Evolutionary conservation across 352 stramenopile genomes (phyloP).

Genomic region (Blastocystis sp.): DNA sequence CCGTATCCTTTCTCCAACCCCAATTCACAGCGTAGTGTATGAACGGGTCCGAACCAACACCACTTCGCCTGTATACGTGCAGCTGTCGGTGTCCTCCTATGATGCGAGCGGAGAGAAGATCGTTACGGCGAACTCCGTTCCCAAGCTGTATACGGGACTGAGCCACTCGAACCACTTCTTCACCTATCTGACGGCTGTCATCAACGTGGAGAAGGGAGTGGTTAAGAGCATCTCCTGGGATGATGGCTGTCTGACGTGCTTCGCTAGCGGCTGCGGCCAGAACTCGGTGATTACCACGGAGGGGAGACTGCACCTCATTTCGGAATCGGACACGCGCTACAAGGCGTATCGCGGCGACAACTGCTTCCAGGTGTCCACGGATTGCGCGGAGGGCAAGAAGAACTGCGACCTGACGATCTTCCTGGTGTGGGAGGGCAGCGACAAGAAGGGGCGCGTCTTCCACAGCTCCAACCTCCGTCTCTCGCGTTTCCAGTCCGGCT

Average conservation of each 20-base stretch:
- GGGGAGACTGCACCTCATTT: constrained; percentile 22
- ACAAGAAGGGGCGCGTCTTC: constrained; percentile 72
- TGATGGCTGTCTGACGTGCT: constrained; percentile 73
- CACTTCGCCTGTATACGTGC: constrained; percentile 3
- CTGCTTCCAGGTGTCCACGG: constrained; percentile 18
- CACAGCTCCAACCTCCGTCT: constrained; percentile 70
- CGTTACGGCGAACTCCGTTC: constrained; percentile 67
- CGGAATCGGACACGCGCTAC: background rate
- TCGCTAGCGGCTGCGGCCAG: constrained; percentile 18
- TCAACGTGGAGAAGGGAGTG: constrained; percentile 71
- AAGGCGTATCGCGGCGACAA: constrained; percentile 56
- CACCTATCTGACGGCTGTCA: constrained; percentile 71
- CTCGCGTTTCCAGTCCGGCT: constrained; percentile 69
- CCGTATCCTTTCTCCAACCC: background rate
- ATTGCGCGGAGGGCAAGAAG: constrained; percentile 17
- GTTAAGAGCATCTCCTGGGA: constrained; percentile 71
- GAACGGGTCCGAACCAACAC: background rate
- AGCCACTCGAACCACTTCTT: constrained; percentile 41
- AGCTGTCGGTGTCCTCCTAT: background rate
- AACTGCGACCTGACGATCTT: constrained; percentile 72
- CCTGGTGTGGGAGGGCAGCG: constrained; percentile 72
- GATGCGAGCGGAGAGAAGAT: constrained; percentile 4
- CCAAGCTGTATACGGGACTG: constrained; percentile 51
- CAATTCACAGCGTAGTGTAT: constrained; percentile 38
- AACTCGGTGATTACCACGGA: constrained; percentile 68